Evolutionary conservation across 2,329 filamentous ascomycete genomes (phyloP).

Genomic region (Pseudogymnoascus verrucosus): DNA sequence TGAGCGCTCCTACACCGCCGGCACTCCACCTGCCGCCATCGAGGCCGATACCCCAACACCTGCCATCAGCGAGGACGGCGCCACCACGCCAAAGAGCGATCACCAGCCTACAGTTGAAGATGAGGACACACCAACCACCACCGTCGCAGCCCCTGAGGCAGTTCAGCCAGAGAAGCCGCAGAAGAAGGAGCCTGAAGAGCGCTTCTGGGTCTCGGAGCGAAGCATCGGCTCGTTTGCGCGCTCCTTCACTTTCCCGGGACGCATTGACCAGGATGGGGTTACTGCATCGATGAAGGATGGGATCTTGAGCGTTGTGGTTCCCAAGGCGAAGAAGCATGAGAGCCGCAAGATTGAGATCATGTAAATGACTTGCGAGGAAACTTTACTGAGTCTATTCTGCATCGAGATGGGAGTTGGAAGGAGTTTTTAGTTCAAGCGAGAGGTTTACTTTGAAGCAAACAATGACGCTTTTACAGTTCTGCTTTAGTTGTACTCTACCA

Average conservation of each 20-base stretch:
- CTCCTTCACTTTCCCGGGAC: slow-evolving; percentile 55
- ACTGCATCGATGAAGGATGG: slow-evolving; percentile 54
- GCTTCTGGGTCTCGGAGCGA: slow-evolving; percentile 62
- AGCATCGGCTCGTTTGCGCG: slow-evolving; percentile 57
- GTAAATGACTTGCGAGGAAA: background rate
- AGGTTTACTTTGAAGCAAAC: background rate
- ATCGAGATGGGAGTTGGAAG: background rate
- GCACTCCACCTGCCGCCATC: slow-evolving; percentile 33
- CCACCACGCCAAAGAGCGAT: slow-evolving; percentile 28
- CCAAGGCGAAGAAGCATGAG: slow-evolving; percentile 54
- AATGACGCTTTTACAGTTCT: background rate
- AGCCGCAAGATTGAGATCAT: slow-evolving; percentile 34
- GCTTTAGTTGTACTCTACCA: background rate
- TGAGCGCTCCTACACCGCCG: slow-evolving; percentile 52
- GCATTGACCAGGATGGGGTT: slow-evolving; percentile 52
- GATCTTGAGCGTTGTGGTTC: slow-evolving; percentile 51
- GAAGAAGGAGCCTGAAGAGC: slow-evolving; percentile 32
- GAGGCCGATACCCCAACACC: slow-evolving; percentile 20
- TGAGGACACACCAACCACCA: slow-evolving; percentile 26
- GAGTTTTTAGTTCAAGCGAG: background rate
- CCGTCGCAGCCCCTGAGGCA: slow-evolving; percentile 12
- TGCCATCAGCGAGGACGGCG: slow-evolving; percentile 17
- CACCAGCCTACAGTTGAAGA: slow-evolving; percentile 28
- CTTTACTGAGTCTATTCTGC: background rate
- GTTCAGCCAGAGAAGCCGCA: slow-evolving; percentile 27